Evolutionary conservation across 192 early-diverging fungal genomes (phyloP).

Genomic region (Coemansia umbellata): DNA sequence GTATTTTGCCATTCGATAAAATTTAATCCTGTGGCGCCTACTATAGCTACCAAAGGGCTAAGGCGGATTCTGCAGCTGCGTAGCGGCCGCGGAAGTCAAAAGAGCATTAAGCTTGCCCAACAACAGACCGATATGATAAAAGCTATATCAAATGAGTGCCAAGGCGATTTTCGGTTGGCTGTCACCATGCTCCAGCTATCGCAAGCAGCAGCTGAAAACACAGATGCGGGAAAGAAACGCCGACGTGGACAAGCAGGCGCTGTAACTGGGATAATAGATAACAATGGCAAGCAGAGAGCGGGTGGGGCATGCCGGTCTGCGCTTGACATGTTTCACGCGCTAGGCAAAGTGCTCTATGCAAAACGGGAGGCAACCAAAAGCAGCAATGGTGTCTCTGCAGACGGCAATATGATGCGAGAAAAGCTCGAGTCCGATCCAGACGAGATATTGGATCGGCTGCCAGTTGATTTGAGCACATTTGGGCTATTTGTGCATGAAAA

Average conservation of each 20-base stretch:
- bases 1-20: slow-evolving; percentile 33
- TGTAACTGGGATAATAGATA: neutral
- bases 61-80: slow-evolving; percentile 39
- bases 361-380: slow-evolving; percentile 35
- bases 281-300: neutral
- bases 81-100: neutral
- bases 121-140: slow-evolving; percentile 20
- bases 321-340: slow-evolving; percentile 59
- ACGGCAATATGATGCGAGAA: too few species aligned
- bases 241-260: neutral
- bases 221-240: neutral
- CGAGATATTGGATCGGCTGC: slow-evolving; percentile 49
- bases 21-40: slow-evolving; percentile 63
- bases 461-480: slow-evolving; percentile 54
- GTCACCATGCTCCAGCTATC: slow-evolving; percentile 57
- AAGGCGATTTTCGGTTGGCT: slow-evolving; percentile 58
- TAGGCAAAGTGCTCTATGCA: slow-evolving; percentile 61
- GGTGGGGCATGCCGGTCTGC: slow-evolving; percentile 20
- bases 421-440: slow-evolving; percentile 33
- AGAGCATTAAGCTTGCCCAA: slow-evolving; percentile 1
- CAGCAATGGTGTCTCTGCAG: neutral
- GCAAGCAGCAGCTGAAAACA: neutral
- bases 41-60: slow-evolving; percentile 58
- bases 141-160: slow-evolving; percentile 44
- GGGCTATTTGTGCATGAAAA: slow-evolving; percentile 60